phyloP scores from a whole-genome alignment of 75 land plant genomes.

The Cunninghamia lanceolata region DNA sequence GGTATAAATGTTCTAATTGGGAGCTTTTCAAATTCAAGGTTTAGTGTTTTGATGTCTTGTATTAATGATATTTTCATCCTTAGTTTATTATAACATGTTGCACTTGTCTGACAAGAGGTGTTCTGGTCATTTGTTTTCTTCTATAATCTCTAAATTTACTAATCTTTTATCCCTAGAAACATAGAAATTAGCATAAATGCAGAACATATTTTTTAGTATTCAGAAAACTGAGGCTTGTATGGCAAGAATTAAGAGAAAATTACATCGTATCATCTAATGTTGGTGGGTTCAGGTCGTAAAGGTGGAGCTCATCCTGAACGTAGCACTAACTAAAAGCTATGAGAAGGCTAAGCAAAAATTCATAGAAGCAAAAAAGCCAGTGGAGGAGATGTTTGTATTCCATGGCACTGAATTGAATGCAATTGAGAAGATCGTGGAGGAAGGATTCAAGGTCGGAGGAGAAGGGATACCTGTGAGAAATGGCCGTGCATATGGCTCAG shows the following conservation, averaged over 20 bases:
- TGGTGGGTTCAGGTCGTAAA: constrained; percentile 21
- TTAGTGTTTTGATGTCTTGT: not conserved
- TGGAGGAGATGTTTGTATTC: constrained; percentile 18
- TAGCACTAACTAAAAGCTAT: not conserved
- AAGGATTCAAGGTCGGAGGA: constrained; percentile 31
- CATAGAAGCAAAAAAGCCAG: not conserved
- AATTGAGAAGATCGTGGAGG: constrained; percentile 24
- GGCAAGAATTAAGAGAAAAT: not conserved
- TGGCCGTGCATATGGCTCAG: constrained; percentile 15
- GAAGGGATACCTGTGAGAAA: constrained; percentile 19
- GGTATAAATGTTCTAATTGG: not conserved
- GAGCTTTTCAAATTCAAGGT: not conserved
- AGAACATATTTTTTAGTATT: not conserved
- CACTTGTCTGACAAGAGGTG: not conserved
- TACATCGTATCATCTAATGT: not conserved
- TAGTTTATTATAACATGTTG: not conserved
- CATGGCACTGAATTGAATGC: constrained; percentile 21
- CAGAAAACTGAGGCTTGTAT: not conserved
- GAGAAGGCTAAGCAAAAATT: constrained; percentile 11
- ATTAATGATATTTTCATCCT: not conserved
- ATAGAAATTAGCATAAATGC: not conserved
- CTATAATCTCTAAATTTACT: not conserved
- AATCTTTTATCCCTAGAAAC: not conserved
- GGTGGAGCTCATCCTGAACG: constrained; percentile 17
- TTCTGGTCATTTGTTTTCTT: not conserved